Evolutionary conservation across 1,284 basidiomycete genomes (phyloP).

Genomic region (Bondarzewia mesenterica): DNA sequence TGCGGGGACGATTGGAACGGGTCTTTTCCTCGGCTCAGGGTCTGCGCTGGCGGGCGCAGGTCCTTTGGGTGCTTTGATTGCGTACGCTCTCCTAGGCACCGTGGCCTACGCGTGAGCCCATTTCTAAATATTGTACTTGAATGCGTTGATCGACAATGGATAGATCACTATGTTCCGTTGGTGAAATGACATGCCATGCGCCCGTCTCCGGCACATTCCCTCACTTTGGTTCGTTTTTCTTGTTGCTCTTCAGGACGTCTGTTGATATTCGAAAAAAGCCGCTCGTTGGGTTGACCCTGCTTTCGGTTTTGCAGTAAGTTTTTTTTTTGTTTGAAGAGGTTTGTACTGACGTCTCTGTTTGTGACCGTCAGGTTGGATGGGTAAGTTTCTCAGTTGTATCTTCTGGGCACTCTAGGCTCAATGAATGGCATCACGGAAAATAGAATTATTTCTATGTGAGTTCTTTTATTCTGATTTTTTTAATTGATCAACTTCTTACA

Average conservation of each 20-base stretch:
- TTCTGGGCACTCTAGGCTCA: too few relatives aligned
- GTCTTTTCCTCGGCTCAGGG: slow-evolving; percentile 78
- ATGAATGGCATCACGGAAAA: not conserved
- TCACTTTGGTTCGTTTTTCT: slow-evolving; percentile 43
- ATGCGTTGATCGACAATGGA: not conserved
- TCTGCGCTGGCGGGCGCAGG: slow-evolving; percentile 46
- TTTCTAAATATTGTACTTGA: not conserved
- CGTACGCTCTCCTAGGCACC: slow-evolving; percentile 51
- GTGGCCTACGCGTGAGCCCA: slow-evolving; percentile 50
- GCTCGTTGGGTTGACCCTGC: slow-evolving; percentile 72
- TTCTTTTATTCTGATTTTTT: too few relatives aligned
- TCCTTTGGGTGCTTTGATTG: slow-evolving; percentile 53
- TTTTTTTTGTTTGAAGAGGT: not conserved
- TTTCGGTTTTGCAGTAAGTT: slow-evolving; percentile 54
- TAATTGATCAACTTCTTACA: too few relatives aligned
- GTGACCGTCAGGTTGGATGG: slow-evolving; percentile 33
- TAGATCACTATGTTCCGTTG: slow-evolving; percentile 54
- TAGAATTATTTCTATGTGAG: slow-evolving; percentile 41
- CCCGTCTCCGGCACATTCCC: slow-evolving; percentile 72
- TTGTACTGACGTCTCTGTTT: not conserved
- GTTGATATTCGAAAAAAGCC: slow-evolving; percentile 24
- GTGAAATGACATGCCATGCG: slow-evolving; percentile 66
- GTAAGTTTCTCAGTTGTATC: slow-evolving; percentile 14
- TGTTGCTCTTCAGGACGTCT: not conserved
- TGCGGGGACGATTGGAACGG: slow-evolving; percentile 69